Evolutionary conservation across 2,329 filamentous ascomycete species (phyloP).

Genomic region (Fusarium musae): DNA sequence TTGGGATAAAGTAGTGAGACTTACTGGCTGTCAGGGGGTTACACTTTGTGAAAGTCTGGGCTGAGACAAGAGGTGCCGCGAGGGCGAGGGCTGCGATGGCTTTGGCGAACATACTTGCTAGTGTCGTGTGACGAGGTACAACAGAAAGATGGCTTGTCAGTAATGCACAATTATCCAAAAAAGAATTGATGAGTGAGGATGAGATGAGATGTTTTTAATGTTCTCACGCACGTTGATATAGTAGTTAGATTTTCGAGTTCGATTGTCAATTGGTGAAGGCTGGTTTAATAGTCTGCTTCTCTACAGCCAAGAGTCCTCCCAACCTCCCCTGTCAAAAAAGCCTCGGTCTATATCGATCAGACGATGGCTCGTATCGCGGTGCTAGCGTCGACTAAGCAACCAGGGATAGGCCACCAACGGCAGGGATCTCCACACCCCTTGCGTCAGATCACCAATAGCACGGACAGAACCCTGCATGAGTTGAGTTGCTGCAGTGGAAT

Average conservation of each 20-base stretch:
- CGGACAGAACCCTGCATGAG: neutral
- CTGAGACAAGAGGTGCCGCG: slow-evolving; percentile 34
- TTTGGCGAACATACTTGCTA: slow-evolving; percentile 32
- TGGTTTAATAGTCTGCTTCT: slow-evolving; percentile 13
- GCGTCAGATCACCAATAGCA: slow-evolving; percentile 7
- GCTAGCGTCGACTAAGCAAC: slow-evolving; percentile 30
- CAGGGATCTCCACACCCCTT: slow-evolving; percentile 10
- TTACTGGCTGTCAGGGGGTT: slow-evolving; percentile 34
- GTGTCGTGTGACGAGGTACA: slow-evolving; percentile 16
- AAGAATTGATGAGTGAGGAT: neutral
- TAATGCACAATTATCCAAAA: slow-evolving; percentile 1
- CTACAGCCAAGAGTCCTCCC: neutral
- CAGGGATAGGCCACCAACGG: slow-evolving; percentile 12
- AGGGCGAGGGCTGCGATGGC: slow-evolving; percentile 29
- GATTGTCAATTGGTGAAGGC: slow-evolving; percentile 2
- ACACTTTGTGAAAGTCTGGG: slow-evolving; percentile 37
- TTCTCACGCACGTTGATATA: slow-evolving; percentile 25
- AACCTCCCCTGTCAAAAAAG: slow-evolving; percentile 19
- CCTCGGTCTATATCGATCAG: slow-evolving; percentile 34
- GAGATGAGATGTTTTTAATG: neutral
- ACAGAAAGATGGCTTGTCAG: slow-evolving; percentile 1
- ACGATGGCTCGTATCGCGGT: slow-evolving; percentile 25
- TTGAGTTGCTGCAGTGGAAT: neutral
- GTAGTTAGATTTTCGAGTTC: neutral
- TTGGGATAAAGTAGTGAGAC: neutral